phyloP scores from a whole-genome alignment of 306 rosid species.

The Vachellia collinsii region DNA sequence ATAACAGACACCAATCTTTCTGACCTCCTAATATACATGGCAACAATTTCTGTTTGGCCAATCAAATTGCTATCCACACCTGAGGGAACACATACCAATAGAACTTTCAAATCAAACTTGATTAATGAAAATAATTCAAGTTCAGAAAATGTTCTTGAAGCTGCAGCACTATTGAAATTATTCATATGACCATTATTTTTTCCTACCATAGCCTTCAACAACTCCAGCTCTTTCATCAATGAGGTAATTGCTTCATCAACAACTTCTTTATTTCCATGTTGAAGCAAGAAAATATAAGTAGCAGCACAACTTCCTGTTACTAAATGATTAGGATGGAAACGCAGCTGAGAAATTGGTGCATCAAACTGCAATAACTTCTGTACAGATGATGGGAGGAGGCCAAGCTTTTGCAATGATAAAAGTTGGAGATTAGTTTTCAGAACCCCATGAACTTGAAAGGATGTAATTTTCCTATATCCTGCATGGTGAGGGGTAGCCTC shows the following conservation, averaged over 20 bases:
- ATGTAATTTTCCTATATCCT: constrained; percentile 59
- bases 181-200: constrained; percentile 43
- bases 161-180: constrained; percentile 35
- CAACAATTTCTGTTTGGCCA: constrained; percentile 54
- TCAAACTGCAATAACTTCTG: constrained; percentile 74
- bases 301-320: constrained; percentile 90
- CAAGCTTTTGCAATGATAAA: constrained; percentile 81
- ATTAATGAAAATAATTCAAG: constrained; percentile 72
- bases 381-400: constrained; percentile 73
- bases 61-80: constrained; percentile 57
- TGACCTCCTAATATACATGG: constrained; percentile 60
- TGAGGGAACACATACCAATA: constrained; percentile 67
- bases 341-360: constrained; percentile 70
- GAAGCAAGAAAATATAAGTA: constrained; percentile 89
- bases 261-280: constrained; percentile 83
- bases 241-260: constrained; percentile 67
- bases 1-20: constrained; percentile 65
- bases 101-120: constrained; percentile 81
- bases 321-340: constrained; percentile 87
- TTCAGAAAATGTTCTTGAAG: constrained; percentile 58
- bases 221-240: constrained; percentile 69
- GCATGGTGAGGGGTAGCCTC: constrained; percentile 39
- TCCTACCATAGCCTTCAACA: constrained; percentile 66
- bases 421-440: constrained; percentile 91
- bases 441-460: constrained; percentile 87